Evolutionary conservation across 2,329 filamentous ascomycete species (phyloP).

Genomic region (Colletotrichum lentis): DNA sequence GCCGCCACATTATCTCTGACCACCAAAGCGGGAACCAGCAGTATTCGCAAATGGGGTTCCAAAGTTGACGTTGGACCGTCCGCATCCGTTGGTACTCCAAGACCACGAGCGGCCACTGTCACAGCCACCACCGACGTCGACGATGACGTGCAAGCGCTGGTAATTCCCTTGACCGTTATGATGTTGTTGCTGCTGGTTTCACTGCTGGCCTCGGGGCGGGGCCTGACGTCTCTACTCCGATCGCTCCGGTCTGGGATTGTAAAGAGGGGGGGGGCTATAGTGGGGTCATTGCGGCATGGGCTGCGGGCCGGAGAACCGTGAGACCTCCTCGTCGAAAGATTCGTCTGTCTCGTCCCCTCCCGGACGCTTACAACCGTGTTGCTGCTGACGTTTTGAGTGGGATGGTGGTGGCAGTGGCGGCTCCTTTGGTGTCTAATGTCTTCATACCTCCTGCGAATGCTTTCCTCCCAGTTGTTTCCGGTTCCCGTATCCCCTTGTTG

Average conservation of each 20-base stretch:
- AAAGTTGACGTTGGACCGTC: conserved; percentile 17
- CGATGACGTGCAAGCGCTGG: conserved; percentile 25
- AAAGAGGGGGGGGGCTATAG: conserved; percentile 13
- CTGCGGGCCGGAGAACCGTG: conserved; percentile 8
- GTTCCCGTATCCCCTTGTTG: neutral
- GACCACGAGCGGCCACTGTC: conserved; percentile 23
- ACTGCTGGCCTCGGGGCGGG: conserved; percentile 14
- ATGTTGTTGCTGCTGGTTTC: neutral
- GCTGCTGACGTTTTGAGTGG: conserved; percentile 6
- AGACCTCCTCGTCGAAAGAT: conserved; percentile 26
- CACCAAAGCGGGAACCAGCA: conserved; percentile 16
- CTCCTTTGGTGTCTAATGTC: conserved; percentile 25
- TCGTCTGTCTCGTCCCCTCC: conserved; percentile 14
- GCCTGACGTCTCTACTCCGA: conserved; percentile 1
- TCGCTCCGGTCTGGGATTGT: neutral
- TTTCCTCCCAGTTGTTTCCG: conserved; percentile 25
- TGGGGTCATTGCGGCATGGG: conserved; percentile 4
- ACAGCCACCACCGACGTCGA: conserved; percentile 28
- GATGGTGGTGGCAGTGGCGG: conserved; percentile 14
- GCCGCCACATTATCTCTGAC: conserved; percentile 17
- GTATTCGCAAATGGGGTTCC: conserved; percentile 21
- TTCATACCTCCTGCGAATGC: conserved; percentile 35
- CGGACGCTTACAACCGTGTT: neutral
- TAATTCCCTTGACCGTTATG: conserved; percentile 2
- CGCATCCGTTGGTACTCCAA: conserved; percentile 12